These are phyloP conservation scores for Neopestalotiopsis clavispora DNA, from an alignment of 2,329 filamentous ascomycete species.

Conservation along the genomic window DNA sequence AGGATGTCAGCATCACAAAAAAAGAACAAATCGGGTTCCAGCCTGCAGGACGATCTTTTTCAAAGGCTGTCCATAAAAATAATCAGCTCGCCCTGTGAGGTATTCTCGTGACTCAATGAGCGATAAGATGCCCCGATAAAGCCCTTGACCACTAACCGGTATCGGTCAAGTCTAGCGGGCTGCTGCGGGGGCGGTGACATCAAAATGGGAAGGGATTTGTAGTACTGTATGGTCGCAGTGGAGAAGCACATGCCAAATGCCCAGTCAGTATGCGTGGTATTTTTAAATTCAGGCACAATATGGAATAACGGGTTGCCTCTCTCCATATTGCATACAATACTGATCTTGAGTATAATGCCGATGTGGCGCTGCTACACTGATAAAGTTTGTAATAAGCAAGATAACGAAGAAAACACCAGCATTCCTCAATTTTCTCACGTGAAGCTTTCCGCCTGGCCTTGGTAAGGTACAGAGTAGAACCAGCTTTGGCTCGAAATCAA, in stretches of 20 bases:
- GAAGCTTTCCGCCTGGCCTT: too few species aligned
- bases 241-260: background rate
- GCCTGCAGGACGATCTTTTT: background rate
- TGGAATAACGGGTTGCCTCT: background rate
- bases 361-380: background rate
- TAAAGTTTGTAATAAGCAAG: background rate
- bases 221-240: background rate
- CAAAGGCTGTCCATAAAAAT: background rate
- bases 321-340: constrained; percentile 55
- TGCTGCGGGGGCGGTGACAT: constrained; percentile 19
- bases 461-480: too few species aligned
- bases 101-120: constrained; percentile 7
- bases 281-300: constrained; percentile 4
- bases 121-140: constrained; percentile 15
- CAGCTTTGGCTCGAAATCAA: background rate
- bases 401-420: background rate
- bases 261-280: background rate
- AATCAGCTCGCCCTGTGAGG: background rate
- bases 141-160: constrained; percentile 16
- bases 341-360: constrained; percentile 24
- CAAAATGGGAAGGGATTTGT: constrained; percentile 10
- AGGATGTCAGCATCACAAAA: background rate
- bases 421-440: too few species aligned
- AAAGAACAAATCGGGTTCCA: background rate
- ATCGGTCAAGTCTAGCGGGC: constrained; percentile 18